phyloP scores from a whole-genome alignment of 2,329 filamentous ascomycete genomes.

The Cadophora luteo-olivacea region DNA sequence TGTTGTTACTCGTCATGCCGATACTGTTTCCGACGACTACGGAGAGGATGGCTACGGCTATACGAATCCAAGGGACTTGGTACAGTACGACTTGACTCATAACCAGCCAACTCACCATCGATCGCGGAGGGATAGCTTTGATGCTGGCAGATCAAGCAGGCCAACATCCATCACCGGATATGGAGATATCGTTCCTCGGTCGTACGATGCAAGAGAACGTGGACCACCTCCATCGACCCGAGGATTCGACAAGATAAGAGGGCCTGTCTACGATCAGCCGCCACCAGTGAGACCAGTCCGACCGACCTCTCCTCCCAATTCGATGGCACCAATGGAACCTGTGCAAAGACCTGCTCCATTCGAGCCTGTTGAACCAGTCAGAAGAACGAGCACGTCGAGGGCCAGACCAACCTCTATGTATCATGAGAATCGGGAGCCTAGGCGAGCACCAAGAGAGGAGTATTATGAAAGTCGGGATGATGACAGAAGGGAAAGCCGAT shows the following conservation, averaged over 20 bases:
- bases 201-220: slow-evolving; percentile 50
- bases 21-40: slow-evolving; percentile 55
- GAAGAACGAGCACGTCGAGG: slow-evolving; percentile 47
- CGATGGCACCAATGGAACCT: slow-evolving; percentile 40
- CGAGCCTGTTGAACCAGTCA: slow-evolving; percentile 34
- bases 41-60: slow-evolving; percentile 68
- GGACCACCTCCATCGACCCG: slow-evolving; percentile 72
- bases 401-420: slow-evolving; percentile 40
- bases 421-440: slow-evolving; percentile 37
- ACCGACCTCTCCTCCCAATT: slow-evolving; percentile 32
- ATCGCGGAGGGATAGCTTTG: slow-evolving; percentile 60
- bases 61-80: slow-evolving; percentile 67
- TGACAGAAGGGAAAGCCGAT: slow-evolving; percentile 35
- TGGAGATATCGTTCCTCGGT: slow-evolving; percentile 38
- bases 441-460: slow-evolving; percentile 40
- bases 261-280: slow-evolving; percentile 54
- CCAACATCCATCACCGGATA: slow-evolving; percentile 42
- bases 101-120: slow-evolving; percentile 48
- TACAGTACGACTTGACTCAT: slow-evolving; percentile 66
- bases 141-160: slow-evolving; percentile 49
- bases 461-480: slow-evolving; percentile 43
- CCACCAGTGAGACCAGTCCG: slow-evolving; percentile 54
- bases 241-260: slow-evolving; percentile 71
- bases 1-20: slow-evolving; percentile 48
- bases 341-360: slow-evolving; percentile 38